Base-by-base conservation (phyloP, 345 rosid genomes). In the Dipteronia sinensis region DNA sequence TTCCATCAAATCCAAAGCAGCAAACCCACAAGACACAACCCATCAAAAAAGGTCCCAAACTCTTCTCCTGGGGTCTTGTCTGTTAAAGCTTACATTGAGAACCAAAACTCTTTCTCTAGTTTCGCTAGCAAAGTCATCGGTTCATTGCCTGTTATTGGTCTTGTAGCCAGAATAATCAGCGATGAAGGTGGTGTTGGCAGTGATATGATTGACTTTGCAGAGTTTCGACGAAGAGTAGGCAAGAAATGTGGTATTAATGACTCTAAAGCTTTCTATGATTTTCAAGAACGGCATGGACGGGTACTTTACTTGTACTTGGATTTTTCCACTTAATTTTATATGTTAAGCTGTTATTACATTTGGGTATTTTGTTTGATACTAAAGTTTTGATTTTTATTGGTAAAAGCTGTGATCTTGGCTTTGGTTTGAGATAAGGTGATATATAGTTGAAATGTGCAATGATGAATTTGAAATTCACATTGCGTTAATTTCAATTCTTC, bases 171-270 rank as follows among this genome's bases (percentile, higher is more conserved):
- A 80, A 92, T 95, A 71, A 70, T 91, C 83, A 91, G 90, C 68
- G 97, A 93, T 49, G 98, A 95, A 86, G 99, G 98, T 19, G 98
- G 99, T 16, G 93, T 95, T 29, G 99, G 99, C 10, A 77, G 85
- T 68, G 98, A 95, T 80, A 83, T 85, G 27, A 85, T 95, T 59
- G 99, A 95, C 80, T 93, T 95, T 72, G 99, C 99, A 0, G 99
- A 95, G 88, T 95, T 95, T 76, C 77, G 99, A 79, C 86, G 97
- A 85, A 85, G 98, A 75, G 93, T 95, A 1, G 99, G 98, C 46
- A 96, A 96, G 78, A 85, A 92, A 65, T 96, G 97, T 65, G 76
- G 91, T 0, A 64, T 90, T 10, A 76, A 22, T 73, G 98, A 93
- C 75, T 92, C 99, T 73, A 89, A 90, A 76, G 99, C 99, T 75